These are phyloP conservation scores for Picea sitchensis DNA, from an alignment of 75 land plant genomes.

Conservation along the genomic window DNA sequence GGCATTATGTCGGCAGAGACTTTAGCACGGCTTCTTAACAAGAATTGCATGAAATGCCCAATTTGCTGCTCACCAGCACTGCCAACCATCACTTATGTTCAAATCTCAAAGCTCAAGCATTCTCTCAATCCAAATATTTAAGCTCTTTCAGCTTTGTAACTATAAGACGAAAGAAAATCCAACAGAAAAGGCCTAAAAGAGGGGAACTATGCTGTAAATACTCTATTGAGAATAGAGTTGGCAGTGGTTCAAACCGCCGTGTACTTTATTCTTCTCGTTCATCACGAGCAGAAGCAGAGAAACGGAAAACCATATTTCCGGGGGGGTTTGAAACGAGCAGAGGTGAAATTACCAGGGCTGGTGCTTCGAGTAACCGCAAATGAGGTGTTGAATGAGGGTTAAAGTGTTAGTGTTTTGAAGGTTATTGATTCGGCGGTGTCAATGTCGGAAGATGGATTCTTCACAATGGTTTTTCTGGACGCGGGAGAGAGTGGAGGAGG, in stretches of 20 bases:
- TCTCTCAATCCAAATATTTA: neutral
- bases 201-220: no score
- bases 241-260: no score
- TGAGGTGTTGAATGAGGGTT: constrained; percentile 34
- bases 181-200: no score
- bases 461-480: constrained; percentile 48
- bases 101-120: neutral
- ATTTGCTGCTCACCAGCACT: neutral
- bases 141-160: neutral
- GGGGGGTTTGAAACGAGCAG: constrained; percentile 80
- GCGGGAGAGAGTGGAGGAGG: constrained; percentile 48
- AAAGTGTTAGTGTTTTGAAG: constrained; percentile 22
- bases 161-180: neutral
- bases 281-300: neutral
- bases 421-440: constrained; percentile 51
- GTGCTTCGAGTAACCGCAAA: constrained; percentile 47
- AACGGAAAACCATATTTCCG: constrained; percentile 59
- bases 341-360: constrained; percentile 71
- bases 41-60: neutral
- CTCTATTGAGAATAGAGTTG: no score
- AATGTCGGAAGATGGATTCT: constrained; percentile 12
- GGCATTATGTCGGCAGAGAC: no score
- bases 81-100: neutral
- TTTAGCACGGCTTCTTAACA: no score
- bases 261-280: no score